Conservation (phyloP, 2,329 filamentous ascomycete species). For the Zymoseptoria passerinii region DNA sequence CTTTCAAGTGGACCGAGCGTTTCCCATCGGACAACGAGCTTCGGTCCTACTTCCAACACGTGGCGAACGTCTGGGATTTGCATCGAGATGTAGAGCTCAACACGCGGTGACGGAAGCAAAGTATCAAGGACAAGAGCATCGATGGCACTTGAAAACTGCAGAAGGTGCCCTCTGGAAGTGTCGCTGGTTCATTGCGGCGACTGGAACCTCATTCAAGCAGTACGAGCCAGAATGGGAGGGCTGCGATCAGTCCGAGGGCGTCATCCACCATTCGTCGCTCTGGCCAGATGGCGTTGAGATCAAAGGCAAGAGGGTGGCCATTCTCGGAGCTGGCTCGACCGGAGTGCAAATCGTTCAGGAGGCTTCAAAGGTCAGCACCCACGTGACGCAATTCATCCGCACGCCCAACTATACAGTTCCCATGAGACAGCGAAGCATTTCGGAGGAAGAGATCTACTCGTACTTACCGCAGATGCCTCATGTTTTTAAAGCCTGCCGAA, state of each 20-base stretch:
- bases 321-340: conserved; percentile 34
- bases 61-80: conserved; percentile 49
- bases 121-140: conserved; percentile 36
- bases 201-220: conserved; percentile 33
- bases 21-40: conserved; percentile 34
- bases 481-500: conserved; percentile 8
- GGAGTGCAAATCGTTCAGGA: conserved; percentile 32
- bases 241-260: conserved; percentile 33
- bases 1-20: conserved; percentile 44
- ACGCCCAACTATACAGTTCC: conserved; percentile 58
- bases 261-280: conserved; percentile 33
- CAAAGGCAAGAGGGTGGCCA: conserved; percentile 31
- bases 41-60: conserved; percentile 51
- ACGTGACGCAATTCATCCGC: conserved; percentile 53
- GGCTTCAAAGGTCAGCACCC: conserved; percentile 21
- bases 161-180: conserved; percentile 18
- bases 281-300: conserved; percentile 33
- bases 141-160: background rate
- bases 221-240: conserved; percentile 32
- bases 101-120: conserved; percentile 47
- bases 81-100: conserved; percentile 52
- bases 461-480: conserved; percentile 3
- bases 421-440: conserved; percentile 47
- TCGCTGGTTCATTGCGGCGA: conserved; percentile 32
- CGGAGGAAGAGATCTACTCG: conserved; percentile 34